Evolutionary conservation across 257 asterid species (phyloP), one percentile per base, ranked within the genome.

Genomic region (Fraxinus americana): DNA sequence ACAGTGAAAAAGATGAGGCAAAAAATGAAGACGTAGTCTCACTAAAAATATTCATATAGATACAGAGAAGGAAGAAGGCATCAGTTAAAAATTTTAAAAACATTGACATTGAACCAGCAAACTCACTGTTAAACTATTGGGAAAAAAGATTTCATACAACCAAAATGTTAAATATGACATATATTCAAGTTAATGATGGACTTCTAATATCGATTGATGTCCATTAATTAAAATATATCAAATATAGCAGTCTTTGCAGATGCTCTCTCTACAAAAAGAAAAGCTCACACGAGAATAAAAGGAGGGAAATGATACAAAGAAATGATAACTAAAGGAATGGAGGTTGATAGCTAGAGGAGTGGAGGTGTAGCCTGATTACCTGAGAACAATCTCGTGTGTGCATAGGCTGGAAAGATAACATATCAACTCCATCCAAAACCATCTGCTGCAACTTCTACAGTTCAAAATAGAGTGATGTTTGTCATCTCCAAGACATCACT

Each of bases 341-440:
- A 50, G 25, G 10, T 57, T 6, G 5, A 30, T 21, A 32, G 69
- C 17, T 35, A 69, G 45, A 17, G 45, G 17, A 76, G 57, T 38
- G 16, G 63, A 61, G 25, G 11, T 59, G 67, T 59, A n/a, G 67
- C 67, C 67, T 7, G 11, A 19, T 38, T 87, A 95, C 99, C 97
- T 93, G 97, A 76, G 98, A 82, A 91, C 99, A 95, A 84, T 95
- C 99, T 25, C 90, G 94, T 16, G 90, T 74, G 80, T 86, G 92
- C 98, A 95, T 95, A 70, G 97, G 97, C 73, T 85, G 92, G 83
- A 95, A 95, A 61, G 97, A 90, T 2, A 84, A 78, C 52, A 95
- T 95, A 77, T 87, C 97, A 57, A 45, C 87, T 27, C 94, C 94
- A 87, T 90, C 93, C 82, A 92, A 87, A 85, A 95, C 97, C 85